These are phyloP conservation scores for Mycoemilia scoparia DNA, from an alignment of 192 early-diverging fungal genomes.

Conservation along the genomic window DNA sequence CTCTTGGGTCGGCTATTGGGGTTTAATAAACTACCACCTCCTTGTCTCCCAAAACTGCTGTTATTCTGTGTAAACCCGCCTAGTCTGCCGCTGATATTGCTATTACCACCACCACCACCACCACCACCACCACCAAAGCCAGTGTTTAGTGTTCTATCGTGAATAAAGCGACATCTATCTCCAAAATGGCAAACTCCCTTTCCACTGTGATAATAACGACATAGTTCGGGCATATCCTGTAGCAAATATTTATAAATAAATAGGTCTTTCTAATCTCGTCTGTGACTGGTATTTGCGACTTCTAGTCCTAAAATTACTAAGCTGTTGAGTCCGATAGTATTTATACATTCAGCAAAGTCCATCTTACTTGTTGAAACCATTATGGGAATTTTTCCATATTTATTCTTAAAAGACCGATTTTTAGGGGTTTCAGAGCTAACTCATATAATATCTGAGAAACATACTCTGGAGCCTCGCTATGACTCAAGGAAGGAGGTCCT, in stretches of 20 bases:
- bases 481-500: no score
- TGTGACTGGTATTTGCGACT: background rate
- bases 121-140: constrained; percentile 3
- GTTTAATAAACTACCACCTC: background rate
- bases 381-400: no score
- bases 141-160: background rate
- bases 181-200: background rate
- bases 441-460: no score
- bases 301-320: background rate
- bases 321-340: background rate
- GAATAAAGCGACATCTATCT: background rate
- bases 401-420: no score
- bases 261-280: background rate
- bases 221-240: no score
- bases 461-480: no score
- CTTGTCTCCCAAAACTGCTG: background rate
- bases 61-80: background rate
- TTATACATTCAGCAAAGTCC: no score
- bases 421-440: no score
- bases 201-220: background rate
- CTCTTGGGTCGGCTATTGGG: background rate
- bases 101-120: constrained; percentile 9
- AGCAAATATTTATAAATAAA: background rate
- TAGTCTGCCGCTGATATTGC: constrained; percentile 2
- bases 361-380: no score